Evolutionary conservation across 2,329 filamentous ascomycete genomes (phyloP), one percentile per base, ranked within the genome.

Genomic region (Trichoderma arundinaceum): DNA sequence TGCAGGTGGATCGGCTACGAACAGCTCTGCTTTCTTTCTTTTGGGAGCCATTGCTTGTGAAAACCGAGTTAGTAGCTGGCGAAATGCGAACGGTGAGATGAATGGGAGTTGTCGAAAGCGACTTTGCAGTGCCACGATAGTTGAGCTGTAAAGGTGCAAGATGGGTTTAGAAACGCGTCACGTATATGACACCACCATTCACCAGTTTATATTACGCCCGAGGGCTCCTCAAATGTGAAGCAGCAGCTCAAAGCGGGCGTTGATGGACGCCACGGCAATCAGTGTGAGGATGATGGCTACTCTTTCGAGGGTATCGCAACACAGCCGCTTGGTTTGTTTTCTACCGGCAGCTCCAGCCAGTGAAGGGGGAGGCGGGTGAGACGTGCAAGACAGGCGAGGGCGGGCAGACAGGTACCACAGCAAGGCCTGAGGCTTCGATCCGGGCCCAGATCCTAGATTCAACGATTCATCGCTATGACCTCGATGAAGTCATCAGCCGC

Each of bases 1-100:
- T 33, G 70, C 64, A 41, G 49, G 70, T 3, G 71, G 64, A 13
- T 70, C 68, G 28, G 56, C 19, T 10, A 70, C 68, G n/a, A 73
- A 71, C 10, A 67, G 62, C 6, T 63, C 71, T 8, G 48, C 58
- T 62, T 74, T 77, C 69, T 79, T 81, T 56, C 80, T 75, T 68
- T 81, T 82, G 4, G 74, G 46, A 1, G 73, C 72, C 80, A 82
- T 82, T 10, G 38, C 65, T 28, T 33, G 43, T 39, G 22, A 35
- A 17, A n/a, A 19, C 12, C 49, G 49, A 38, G 51, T 22, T 7
- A 49, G 38, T 17, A 59, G 52, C 43, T 33, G 54, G 41, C 8
- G 38, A 4, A 33, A 39, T 38, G 41, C 48, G 22, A 19, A 28
- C 7, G 12, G 54, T 43, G 13, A 48, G 39, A 44, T 63, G 39